Evolutionary conservation across 2,329 filamentous ascomycete species (phyloP).

Genomic region (Xylogone sp.): DNA sequence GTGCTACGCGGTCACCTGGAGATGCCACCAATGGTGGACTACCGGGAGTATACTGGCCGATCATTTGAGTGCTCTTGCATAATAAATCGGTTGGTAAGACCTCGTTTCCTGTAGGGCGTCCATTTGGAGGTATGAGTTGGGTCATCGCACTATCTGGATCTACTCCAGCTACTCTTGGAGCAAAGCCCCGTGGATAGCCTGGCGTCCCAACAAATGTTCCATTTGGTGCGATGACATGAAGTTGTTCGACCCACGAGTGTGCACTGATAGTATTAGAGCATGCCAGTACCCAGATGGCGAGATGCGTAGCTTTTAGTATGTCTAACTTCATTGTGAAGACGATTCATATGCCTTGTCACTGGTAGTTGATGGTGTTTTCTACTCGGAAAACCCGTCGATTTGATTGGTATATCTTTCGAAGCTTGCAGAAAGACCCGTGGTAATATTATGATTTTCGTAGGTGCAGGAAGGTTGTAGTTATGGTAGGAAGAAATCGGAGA

Average conservation of each 20-base stretch:
- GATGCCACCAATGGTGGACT: conserved; percentile 35
- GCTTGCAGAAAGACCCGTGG: not conserved
- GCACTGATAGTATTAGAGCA: conserved; percentile 32
- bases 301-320: not conserved
- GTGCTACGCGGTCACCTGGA: conserved; percentile 60
- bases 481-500: conserved; percentile 3
- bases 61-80: conserved; percentile 61
- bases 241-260: conserved; percentile 82
- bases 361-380: not conserved
- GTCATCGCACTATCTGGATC: conserved; percentile 58
- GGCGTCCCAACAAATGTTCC: conserved; percentile 67
- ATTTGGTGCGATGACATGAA: conserved; percentile 66
- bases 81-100: conserved; percentile 51
- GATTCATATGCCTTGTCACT: not conserved
- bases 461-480: not conserved
- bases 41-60: conserved; percentile 27
- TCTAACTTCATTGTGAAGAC: not conserved
- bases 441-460: not conserved
- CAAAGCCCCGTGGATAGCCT: conserved; percentile 73
- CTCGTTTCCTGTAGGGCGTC: conserved; percentile 41
- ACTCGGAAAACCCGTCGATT: too few relatives aligned
- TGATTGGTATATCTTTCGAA: too few relatives aligned
- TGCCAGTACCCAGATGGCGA: conserved; percentile 12
- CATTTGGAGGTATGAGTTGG: conserved; percentile 58
- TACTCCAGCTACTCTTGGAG: conserved; percentile 54